A percentile compares a stretch with the other conserved stretches of the same genome.
Conservation (phyloP, 768 basidiomycete species). For the Hygrocybe coccinea region DNA sequence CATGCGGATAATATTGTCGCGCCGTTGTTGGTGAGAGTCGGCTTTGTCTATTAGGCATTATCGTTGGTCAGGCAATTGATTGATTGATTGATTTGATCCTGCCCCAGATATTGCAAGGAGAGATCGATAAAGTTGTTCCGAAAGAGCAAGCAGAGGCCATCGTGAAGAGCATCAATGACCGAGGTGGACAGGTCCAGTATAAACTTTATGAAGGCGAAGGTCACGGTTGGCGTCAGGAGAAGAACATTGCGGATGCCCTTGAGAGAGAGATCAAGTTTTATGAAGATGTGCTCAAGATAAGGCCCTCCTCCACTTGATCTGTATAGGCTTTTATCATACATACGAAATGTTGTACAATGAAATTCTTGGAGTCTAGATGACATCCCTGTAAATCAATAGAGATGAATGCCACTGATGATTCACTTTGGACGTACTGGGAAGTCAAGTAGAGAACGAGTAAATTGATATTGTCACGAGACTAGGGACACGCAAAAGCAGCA, state of each 20-base stretch:
- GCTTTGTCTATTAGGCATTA: neutral
- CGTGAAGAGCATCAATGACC: conserved; percentile 45
- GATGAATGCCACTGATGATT: too few species aligned
- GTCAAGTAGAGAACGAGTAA: too few species aligned
- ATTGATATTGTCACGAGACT: too few species aligned
- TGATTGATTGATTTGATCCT: too few species aligned
- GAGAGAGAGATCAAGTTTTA: conserved; percentile 54
- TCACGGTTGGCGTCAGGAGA: conserved; percentile 56
- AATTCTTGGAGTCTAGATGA: too few species aligned
- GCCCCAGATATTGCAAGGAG: conserved; percentile 63
- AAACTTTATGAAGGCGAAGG: conserved; percentile 61
- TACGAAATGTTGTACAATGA: too few species aligned
- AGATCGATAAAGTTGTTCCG: conserved; percentile 58
- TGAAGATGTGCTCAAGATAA: conserved; percentile 36
- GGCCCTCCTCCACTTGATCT: too few species aligned
- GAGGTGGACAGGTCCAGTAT: conserved; percentile 53
- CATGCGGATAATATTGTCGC: conserved; percentile 57
- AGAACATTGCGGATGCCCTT: conserved; percentile 49
- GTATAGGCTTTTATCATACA: too few species aligned
- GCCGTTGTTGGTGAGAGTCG: conserved; percentile 54
- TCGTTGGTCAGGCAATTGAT: neutral
- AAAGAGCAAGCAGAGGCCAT: conserved; percentile 60
- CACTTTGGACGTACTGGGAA: too few species aligned
- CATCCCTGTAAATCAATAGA: too few species aligned
- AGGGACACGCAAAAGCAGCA: too few species aligned